Evolutionary conservation across 2,329 filamentous ascomycete species (phyloP), one percentile per base, ranked within the genome.

Genomic region (Keithomyces neogunnii): DNA sequence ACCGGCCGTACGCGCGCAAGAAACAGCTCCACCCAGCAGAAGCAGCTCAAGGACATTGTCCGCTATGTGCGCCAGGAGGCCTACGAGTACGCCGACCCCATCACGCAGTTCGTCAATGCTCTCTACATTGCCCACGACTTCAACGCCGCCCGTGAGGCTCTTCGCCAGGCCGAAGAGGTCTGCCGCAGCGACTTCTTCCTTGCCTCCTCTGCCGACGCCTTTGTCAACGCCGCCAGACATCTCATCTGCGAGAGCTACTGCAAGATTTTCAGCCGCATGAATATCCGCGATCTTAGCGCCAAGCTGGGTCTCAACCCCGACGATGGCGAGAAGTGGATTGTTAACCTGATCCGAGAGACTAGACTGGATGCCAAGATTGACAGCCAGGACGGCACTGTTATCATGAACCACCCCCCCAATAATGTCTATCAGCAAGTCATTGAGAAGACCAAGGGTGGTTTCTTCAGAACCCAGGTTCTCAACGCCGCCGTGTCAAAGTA

Each of bases 251-350:
- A 99, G 78, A 90, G 85, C 70, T 99, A 99, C 81, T 99, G 93
- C 88, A 97, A 97, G 82, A 99, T 99, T 69, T 95, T 97, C 72
- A 90, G 95, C 68, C 82, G 92, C 62, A 99, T 99, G 68, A 92
- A 97, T 70, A 97, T 99, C 70, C 90, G 91, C 81, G 93, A 97
- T 63, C 82, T 99, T 53, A 96, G 90, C 58, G 86, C 84, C 57
- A 88, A 93, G 68, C 84, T 99, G 54, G 93, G 92, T 59, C 80
- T 99, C 58, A 89, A 87, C 67, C 85, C 91, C 63, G 89, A 95
- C 66, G 93, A 97, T 66, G 93, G 93, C 63, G 93, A 99, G 83
- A 99, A 99, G 79, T 99, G 93, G 93, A 99, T 99, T 65, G 93
- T 99, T 63, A 99, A 99, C 77, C 81, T 99, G 58, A 99, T 99